Evolutionary conservation across 225 moss, liverwort and hornwort genomes (phyloP).

Genomic region (Polytrichum commune): DNA sequence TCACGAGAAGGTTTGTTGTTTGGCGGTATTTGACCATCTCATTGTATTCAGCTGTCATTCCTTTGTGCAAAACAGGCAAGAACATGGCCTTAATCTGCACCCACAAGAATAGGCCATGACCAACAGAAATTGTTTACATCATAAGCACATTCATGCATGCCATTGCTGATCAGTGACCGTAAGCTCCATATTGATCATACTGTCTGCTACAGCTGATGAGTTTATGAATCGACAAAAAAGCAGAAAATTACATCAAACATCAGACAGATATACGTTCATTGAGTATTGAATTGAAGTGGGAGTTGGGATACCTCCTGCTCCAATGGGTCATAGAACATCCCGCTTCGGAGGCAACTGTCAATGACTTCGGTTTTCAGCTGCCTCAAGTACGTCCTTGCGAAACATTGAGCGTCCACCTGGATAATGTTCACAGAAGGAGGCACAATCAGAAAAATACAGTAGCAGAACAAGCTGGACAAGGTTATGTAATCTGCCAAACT

Average conservation of each 20-base stretch:
- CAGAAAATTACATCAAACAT: too few species aligned
- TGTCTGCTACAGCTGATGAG: too few species aligned
- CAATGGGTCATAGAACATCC: slow-evolving; percentile 34
- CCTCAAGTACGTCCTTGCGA: slow-evolving; percentile 24
- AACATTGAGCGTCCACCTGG: slow-evolving; percentile 31
- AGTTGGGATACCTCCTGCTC: slow-evolving; percentile 34
- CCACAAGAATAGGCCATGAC: not conserved
- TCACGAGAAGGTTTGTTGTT: slow-evolving; percentile 36
- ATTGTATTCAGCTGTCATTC: slow-evolving; percentile 27
- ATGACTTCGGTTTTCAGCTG: slow-evolving; percentile 24
- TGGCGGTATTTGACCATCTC: slow-evolving; percentile 43
- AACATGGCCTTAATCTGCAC: slow-evolving; percentile 28
- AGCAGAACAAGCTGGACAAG: too few species aligned
- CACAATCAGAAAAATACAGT: too few species aligned
- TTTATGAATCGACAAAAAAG: too few species aligned
- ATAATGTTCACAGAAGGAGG: not conserved
- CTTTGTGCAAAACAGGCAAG: slow-evolving; percentile 26
- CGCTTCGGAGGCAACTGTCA: slow-evolving; percentile 25
- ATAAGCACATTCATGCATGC: too few species aligned
- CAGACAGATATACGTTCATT: too few species aligned
- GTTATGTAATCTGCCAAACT: too few species aligned
- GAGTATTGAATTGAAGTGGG: not conserved
- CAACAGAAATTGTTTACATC: too few species aligned
- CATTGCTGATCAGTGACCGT: too few species aligned
- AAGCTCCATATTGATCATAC: too few species aligned